Conservation (phyloP, 2,329 filamentous ascomycete genomes). For the Paracorniculantispora psalliotae region DNA sequence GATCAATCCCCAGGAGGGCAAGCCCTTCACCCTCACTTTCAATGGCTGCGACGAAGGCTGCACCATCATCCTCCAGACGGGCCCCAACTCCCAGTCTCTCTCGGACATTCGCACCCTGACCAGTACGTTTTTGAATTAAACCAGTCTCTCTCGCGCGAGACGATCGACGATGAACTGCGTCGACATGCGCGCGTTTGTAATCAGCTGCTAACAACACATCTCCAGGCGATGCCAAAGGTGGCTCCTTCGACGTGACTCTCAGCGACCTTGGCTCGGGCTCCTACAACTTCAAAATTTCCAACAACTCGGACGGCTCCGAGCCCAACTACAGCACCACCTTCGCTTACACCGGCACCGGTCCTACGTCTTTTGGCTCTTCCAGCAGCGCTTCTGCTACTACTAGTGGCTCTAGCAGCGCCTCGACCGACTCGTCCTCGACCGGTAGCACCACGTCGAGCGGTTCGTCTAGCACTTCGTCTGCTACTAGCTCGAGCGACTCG, state of each 20-base stretch:
- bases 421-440: neutral
- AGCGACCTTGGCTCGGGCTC: slow-evolving; percentile 23
- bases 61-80: slow-evolving; percentile 31
- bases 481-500: neutral
- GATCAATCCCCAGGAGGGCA: slow-evolving; percentile 25
- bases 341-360: slow-evolving; percentile 23
- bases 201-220: neutral
- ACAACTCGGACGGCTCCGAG: slow-evolving; percentile 21
- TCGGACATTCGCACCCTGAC: slow-evolving; percentile 27
- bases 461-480: neutral
- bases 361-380: slow-evolving; percentile 1
- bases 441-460: slow-evolving; percentile 17
- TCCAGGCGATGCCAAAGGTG: slow-evolving; percentile 16
- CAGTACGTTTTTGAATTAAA: no score
- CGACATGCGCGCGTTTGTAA: neutral
- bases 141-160: no score
- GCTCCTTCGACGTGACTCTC: slow-evolving; percentile 26
- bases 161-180: no score
- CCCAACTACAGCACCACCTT: slow-evolving; percentile 32
- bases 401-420: slow-evolving; percentile 9
- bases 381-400: slow-evolving; percentile 1
- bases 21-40: slow-evolving; percentile 30
- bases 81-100: slow-evolving; percentile 22
- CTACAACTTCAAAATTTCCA: slow-evolving; percentile 32
- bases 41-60: slow-evolving; percentile 28